Base-by-base conservation (phyloP, 768 basidiomycete species). In the Russula brevipes region DNA sequence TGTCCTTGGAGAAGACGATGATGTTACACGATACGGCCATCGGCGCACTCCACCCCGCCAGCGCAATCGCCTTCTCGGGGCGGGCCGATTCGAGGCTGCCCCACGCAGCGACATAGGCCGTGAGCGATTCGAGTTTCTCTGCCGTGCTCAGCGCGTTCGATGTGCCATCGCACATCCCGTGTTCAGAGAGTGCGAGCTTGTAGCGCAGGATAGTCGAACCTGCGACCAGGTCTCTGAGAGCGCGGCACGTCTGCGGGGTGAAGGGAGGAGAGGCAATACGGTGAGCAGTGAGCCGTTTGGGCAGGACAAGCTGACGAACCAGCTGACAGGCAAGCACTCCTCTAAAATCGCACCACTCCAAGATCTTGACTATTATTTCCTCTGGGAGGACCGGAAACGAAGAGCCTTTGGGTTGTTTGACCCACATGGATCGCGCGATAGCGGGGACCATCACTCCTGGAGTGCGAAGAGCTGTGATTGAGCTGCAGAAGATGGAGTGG, bases 161-260 rank as follows among this genome's bases (percentile, higher is more conserved):
- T 0, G 8, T n/a, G 42, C 38, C 47, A 17, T 64, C 63, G 4
- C 63, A 64, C 63, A 64, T 60, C 30, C 63, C 54, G 14, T 60
- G 17, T 33, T 60, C 9, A 12, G 47, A 49, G 31, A 64, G 47
- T 4, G 53, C 59, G 14, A 64, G 53, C n/a, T 64, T 64, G 49
- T 64, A 60, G 35, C 54, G 63, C 4, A 64, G 42, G 35, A 46
- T 50, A 12, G 30, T 44, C 9, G 63, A 64, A 45, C 11, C 8
- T 24, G n/a, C 49, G 24, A 64, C 42, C 8, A 64, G 33, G 9
- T 50, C 41, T 19, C 47, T 44, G 33, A 64, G 39, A 14, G 49
- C 42, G 2, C 42, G 63, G 9, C 63, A 64, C 12, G 63, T 60
- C 63, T 64, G 9, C 6, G 4, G 11, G 24, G 16, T 38, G 31